Evolutionary conservation across 805 yeast species (phyloP), one percentile per base, ranked within the genome.

Genomic region (Zygosaccharomyces pseudorouxii): DNA sequence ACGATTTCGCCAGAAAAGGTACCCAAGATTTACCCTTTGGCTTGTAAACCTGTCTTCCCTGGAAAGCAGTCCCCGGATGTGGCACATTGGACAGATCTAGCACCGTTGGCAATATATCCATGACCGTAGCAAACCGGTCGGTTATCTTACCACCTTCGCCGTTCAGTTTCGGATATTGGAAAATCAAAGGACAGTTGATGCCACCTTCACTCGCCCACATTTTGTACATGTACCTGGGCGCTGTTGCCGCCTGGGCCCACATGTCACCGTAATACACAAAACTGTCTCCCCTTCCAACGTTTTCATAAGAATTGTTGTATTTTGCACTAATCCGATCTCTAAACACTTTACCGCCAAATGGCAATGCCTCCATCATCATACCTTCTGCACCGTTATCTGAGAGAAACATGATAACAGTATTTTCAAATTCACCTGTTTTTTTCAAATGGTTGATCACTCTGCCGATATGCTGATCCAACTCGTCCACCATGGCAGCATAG

Each of bases 371-470:
- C 63, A 77, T 67, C 43, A 77, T 63, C 72, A 78, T 74, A 12
- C 84, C 82, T 58, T 80, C 84, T 4, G 84, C 84, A 20, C 84
- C 85, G 59, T 80, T 80, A 60, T 80, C 84, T 3, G 83, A 78
- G 74, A 79, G 76, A 65, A 80, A 80, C 29, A 78, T 52, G n/a
- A 80, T 68, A 54, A 79, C 68, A 0, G 84, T 80, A 62, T 80
- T 76, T 36, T 79, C 82, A 23, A 72, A 59, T 57, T 77, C 77
- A 10, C 71, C 77, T 1, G 65, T 59, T 3, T 53, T 45, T 55
- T 77, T 71, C 22, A 80, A 62, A 18, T 68, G 61, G 4, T 71
- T 63, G 4, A 79, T 48, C 0, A 79, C 73, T 46, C 73, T 67
- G 2, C 84, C 86, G 29, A 80, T 64, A 48, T 79, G 72, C 31